Evolutionary conservation across 257 asterid genomes (phyloP), one percentile per base, ranked within the genome.

Genomic region (Ehretia macrophylla): DNA sequence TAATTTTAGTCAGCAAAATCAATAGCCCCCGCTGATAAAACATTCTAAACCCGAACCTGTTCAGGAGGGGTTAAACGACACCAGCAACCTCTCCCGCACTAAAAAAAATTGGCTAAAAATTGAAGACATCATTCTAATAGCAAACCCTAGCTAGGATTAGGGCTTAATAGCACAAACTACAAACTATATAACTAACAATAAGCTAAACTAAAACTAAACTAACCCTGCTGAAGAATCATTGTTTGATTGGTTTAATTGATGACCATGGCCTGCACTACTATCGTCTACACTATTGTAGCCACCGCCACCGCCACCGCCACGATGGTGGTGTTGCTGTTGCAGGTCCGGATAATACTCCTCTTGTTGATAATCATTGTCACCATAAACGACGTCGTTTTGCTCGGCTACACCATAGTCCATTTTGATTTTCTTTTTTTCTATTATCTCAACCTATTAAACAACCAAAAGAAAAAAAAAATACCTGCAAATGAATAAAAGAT

Each of bases 161-260:
- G 76, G 65, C 65, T 59, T 58, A 72, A 77, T 71, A 76, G 74
- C 72, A 64, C 76, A 56, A 73, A 47, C n/a, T n/a, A n/a, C 21
- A 40, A 53, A 60, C 70, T 55, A 63, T 50, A 58, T 27, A 58
- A 82, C 60, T 69, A 72, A 70, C 80, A 81, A 63, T 65, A 44
- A 66, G 71, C 80, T 79, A 83, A 80, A 56, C 87, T 83, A 82
- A 79, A 79, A 68, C 85, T 81, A 84, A 82, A 91, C 98, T 92
- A 92, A 92, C 98, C 98, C 98, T 79, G 95, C 95, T 51, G 95
- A 85, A 51, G 95, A 88, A 82, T 91, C 96, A 66, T 72, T 75
- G 65, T 40, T 17, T 48, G 82, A 72, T 45, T 82, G 87, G 94
- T 88, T 88, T 73, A 86, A 73, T 45, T 76, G 78, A 27, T 27